phyloP scores from a whole-genome alignment of 2,329 filamentous ascomycete species.

The Sporothrix pallida region DNA sequence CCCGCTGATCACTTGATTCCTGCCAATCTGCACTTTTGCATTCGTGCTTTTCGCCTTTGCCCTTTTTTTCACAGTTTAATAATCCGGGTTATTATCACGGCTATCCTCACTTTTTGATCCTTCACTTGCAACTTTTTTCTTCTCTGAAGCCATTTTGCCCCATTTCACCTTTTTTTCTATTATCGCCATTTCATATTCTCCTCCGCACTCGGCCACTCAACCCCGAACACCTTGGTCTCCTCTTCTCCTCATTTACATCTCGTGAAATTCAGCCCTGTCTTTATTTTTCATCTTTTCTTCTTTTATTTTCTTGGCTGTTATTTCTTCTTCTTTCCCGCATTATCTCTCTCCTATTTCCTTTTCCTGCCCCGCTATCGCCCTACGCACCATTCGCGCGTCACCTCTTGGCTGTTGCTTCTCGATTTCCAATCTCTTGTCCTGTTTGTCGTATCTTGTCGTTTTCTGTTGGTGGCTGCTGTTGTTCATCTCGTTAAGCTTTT shows the following conservation, averaged over 20 bases:
- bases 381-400: too few species aligned
- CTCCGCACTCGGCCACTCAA: conserved; percentile 10
- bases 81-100: neutral
- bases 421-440: neutral
- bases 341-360: neutral
- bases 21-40: too few species aligned
- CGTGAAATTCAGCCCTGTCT: conserved; percentile 1
- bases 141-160: neutral
- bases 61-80: too few species aligned
- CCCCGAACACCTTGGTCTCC: neutral
- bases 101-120: neutral
- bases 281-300: neutral
- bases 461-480: conserved; percentile 29
- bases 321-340: neutral
- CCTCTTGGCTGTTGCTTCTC: neutral
- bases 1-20: neutral
- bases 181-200: neutral
- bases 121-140: neutral
- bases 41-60: too few species aligned
- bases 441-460: neutral
- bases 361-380: neutral
- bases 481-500: conserved; percentile 10
- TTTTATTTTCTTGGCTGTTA: neutral
- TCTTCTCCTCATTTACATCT: neutral
- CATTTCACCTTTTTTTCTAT: neutral